Evolutionary conservation across 176 grass and related monocot genomes (phyloP), one percentile per base, ranked within the genome.

Genomic region (Olyra latifolia): DNA sequence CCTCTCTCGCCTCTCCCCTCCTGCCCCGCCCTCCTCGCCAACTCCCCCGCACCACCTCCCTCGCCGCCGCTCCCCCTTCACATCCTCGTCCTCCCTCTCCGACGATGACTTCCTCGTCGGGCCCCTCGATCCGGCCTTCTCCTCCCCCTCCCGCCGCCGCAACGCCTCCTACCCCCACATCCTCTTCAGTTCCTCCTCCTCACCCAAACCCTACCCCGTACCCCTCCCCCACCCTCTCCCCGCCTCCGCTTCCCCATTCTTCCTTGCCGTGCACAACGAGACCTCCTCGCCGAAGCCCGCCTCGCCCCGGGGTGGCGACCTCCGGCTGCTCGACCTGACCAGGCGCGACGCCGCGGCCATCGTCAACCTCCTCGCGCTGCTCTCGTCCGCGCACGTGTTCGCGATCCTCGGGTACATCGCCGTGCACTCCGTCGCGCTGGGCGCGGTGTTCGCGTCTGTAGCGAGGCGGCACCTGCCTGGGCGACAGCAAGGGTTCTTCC

Each of bases 371-470:
- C 50, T 94, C n/a, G 70, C 84, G 42, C 69, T 98, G 62, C 87
- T 98, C 57, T 94, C 92, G 64, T 84, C 83, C 20, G 78, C 88
- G 54, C 90, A 98, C 61, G 85, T 87, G 56, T 77, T 98, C 49
- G 87, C 89, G 48, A 91, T 98, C 75, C 35, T 92, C 6, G 89
- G 89, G 10, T 94, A 90, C 69, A 89, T 98, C 46, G 52, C 83
- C 22, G 81, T 86, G 41, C 91, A 94, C 86, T 90, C 95, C 32
- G 67, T 80, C 0, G 86, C 90, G 35, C 82, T 98, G 2, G 95
- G 92, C 16, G 49, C 81, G 6, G 92, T 92, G 48, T 94, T 94
- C 61, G 66, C 87, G 27, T 76, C 95, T 20, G 88, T 91, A 24
- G 76, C 81, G 0, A 76, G 80, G 23, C 81, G 60, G n/a, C 84